Conservation (phyloP, 805 yeast genomes). For the Cephaloascus albidus region DNA sequence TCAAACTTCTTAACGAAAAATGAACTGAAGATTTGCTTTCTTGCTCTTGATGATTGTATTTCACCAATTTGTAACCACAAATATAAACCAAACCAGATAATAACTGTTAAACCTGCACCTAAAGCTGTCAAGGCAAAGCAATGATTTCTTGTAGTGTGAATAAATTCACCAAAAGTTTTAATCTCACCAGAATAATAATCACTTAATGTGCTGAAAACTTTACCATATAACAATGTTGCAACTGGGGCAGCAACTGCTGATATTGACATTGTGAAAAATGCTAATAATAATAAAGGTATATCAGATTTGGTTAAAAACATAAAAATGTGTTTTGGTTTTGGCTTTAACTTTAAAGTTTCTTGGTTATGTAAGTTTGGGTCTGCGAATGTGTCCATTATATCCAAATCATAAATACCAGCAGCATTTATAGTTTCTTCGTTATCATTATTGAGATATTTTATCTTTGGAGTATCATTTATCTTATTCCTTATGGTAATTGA, state of each 20-base stretch:
- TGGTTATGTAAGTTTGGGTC: not conserved
- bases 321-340: constrained; percentile 4
- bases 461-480: too few relatives aligned
- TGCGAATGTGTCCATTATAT: not conserved
- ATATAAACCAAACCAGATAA: constrained; percentile 45
- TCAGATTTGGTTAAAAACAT: constrained; percentile 16
- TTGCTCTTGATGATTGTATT: constrained; percentile 48
- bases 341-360: not conserved
- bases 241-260: constrained; percentile 54
- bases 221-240: constrained; percentile 57
- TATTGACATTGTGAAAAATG: constrained; percentile 27
- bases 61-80: constrained; percentile 71
- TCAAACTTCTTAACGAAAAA: constrained; percentile 35
- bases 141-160: constrained; percentile 21
- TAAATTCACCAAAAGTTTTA: constrained; percentile 15
- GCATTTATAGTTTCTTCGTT: too few relatives aligned
- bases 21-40: constrained; percentile 33
- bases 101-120: constrained; percentile 34
- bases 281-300: constrained; percentile 11
- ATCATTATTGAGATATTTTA: too few relatives aligned
- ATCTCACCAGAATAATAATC: constrained; percentile 5
- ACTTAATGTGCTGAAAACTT: constrained; percentile 41
- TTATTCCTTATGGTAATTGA: too few relatives aligned
- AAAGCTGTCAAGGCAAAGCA: constrained; percentile 29
- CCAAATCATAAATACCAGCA: not conserved